These are phyloP conservation scores for Ostreobium quekettii DNA, from an alignment of 139 green algal species.

Conservation along the genomic window DNA sequence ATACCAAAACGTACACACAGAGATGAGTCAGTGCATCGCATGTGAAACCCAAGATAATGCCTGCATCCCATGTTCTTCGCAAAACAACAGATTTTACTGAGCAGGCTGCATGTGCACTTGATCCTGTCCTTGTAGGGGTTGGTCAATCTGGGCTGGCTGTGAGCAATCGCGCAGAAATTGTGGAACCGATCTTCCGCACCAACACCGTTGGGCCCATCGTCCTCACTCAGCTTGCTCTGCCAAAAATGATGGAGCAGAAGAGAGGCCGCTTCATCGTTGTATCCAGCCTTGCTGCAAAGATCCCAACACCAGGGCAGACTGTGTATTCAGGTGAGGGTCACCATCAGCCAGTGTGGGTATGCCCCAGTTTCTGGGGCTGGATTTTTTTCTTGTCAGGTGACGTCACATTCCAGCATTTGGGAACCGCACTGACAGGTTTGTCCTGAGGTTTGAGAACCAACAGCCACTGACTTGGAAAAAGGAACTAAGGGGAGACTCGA, in stretches of 20 bases:
- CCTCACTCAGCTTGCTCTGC: constrained; percentile 59
- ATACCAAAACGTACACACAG: too few species aligned
- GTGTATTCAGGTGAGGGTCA: constrained; percentile 47
- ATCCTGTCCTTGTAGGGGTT: constrained; percentile 36
- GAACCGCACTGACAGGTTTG: too few species aligned
- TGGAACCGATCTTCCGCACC: constrained; percentile 51
- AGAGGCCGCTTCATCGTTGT: constrained; percentile 61
- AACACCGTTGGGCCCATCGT: constrained; percentile 68
- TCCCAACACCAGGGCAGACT: constrained; percentile 57
- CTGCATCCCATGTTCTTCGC: too few species aligned
- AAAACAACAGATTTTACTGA: too few species aligned
- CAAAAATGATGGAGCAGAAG: constrained; percentile 40
- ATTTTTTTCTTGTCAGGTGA: constrained; percentile 36
- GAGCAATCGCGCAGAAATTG: constrained; percentile 46
- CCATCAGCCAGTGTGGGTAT: constrained; percentile 40
- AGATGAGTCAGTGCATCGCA: too few species aligned
- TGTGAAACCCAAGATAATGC: too few species aligned
- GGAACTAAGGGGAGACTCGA: too few species aligned
- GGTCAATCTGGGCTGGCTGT: constrained; percentile 54
- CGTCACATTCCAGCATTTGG: not conserved
- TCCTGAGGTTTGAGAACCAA: too few species aligned
- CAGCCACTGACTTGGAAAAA: too few species aligned
- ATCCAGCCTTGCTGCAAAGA: constrained; percentile 59
- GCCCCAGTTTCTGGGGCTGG: constrained; percentile 48
- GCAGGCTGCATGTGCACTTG: too few species aligned